Conservation (phyloP, 805 yeast species). For the Candida xiaguanensis region DNA sequence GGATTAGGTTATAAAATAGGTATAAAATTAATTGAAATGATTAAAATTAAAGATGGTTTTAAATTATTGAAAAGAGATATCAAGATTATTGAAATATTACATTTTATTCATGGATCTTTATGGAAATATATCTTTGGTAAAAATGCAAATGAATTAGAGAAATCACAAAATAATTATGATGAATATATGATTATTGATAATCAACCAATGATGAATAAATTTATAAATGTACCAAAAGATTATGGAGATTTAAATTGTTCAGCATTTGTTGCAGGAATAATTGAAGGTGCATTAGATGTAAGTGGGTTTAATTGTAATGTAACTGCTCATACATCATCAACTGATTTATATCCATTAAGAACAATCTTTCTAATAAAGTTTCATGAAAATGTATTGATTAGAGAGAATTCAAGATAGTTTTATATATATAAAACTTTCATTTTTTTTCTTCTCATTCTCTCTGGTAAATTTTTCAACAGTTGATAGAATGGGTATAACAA, state of each 20-base stretch:
- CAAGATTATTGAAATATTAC: constrained; percentile 62
- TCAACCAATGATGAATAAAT: constrained; percentile 66
- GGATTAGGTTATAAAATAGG: constrained; percentile 79
- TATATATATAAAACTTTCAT: not conserved
- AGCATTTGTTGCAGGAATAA: constrained; percentile 80
- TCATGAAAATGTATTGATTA: constrained; percentile 50
- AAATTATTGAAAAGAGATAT: constrained; percentile 62
- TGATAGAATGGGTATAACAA: constrained; percentile 68
- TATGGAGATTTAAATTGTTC: constrained; percentile 74
- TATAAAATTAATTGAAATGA: constrained; percentile 62
- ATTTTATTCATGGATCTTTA: constrained; percentile 66
- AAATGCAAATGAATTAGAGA: constrained; percentile 71
- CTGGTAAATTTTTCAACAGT: not conserved
- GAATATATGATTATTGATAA: constrained; percentile 79
- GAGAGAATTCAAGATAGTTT: constrained; percentile 44
- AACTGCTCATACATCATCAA: constrained; percentile 76
- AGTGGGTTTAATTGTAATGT: constrained; percentile 72
- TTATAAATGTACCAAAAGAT: constrained; percentile 74
- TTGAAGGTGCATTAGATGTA: constrained; percentile 77
- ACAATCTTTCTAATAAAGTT: constrained; percentile 78
- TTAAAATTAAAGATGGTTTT: constrained; percentile 62
- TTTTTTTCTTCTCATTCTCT: constrained; percentile 1
- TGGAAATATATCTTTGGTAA: constrained; percentile 76
- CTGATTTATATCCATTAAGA: constrained; percentile 53
- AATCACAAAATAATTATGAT: constrained; percentile 64